Evolutionary conservation across 2,329 filamentous ascomycete species (phyloP).

Genomic region (Leptosphaerulina australis): DNA sequence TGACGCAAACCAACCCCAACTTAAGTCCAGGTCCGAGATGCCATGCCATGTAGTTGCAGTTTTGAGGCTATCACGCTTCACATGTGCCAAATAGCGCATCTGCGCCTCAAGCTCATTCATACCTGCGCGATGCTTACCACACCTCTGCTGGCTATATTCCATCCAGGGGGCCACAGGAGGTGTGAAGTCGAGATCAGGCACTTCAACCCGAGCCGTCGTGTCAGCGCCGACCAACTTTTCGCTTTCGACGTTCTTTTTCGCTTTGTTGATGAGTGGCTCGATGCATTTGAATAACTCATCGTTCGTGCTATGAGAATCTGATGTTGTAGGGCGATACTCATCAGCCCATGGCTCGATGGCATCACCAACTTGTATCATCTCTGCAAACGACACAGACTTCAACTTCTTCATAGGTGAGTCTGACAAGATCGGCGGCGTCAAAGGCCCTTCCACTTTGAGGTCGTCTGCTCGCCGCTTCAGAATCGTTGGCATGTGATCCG

Average conservation of each 20-base stretch:
- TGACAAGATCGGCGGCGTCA: slow-evolving; percentile 50
- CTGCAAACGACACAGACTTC: slow-evolving; percentile 50
- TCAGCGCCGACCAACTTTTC: slow-evolving; percentile 57
- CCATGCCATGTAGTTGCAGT: slow-evolving; percentile 50
- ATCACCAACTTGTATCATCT: slow-evolving; percentile 46
- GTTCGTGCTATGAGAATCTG: slow-evolving; percentile 36
- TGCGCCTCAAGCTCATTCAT: slow-evolving; percentile 41
- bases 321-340: slow-evolving; percentile 21
- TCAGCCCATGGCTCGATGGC: slow-evolving; percentile 36
- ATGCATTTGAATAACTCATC: slow-evolving; percentile 45
- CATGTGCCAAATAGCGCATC: slow-evolving; percentile 41
- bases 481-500: slow-evolving; percentile 23
- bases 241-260: slow-evolving; percentile 45
- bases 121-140: slow-evolving; percentile 3
- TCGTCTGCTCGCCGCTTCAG: slow-evolving; percentile 46
- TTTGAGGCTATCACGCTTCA: slow-evolving; percentile 43
- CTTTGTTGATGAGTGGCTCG: slow-evolving; percentile 46
- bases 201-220: slow-evolving; percentile 55
- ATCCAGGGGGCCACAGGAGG: slow-evolving; percentile 57
- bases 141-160: slow-evolving; percentile 28
- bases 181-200: slow-evolving; percentile 56
- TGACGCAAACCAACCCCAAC: slow-evolving; percentile 56
- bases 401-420: slow-evolving; percentile 48
- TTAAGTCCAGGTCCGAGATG: slow-evolving; percentile 48
- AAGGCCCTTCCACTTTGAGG: slow-evolving; percentile 54